phyloP scores from a whole-genome alignment of 768 basidiomycete genomes.

The Naganishia vaughanmartiniae region DNA sequence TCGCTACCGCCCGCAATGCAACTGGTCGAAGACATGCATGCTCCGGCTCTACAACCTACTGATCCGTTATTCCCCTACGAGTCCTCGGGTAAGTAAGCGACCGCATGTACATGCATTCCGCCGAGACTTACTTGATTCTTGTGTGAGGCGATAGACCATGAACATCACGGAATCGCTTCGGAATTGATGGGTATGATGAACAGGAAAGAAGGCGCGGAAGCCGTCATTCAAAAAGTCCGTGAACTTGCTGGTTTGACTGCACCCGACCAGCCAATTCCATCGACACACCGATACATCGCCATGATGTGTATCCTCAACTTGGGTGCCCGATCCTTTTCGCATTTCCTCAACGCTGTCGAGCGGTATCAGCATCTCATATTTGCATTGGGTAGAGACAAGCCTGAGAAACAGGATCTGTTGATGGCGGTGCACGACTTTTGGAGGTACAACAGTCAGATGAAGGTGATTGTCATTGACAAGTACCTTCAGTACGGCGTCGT shows the following conservation, averaged over 20 bases:
- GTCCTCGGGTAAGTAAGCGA: slow-evolving; percentile 19
- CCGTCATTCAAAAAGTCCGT: slow-evolving; percentile 73
- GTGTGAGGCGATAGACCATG: slow-evolving; percentile 59
- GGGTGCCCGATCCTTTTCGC: slow-evolving; percentile 93
- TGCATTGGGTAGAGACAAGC: slow-evolving; percentile 61
- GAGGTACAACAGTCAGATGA: slow-evolving; percentile 78
- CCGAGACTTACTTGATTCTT: not conserved
- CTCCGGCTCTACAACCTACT: slow-evolving; percentile 18
- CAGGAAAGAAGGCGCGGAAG: slow-evolving; percentile 62
- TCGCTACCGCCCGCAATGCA: slow-evolving; percentile 69
- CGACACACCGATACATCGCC: slow-evolving; percentile 70
- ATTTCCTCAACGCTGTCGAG: slow-evolving; percentile 95
- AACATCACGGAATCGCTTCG: slow-evolving; percentile 75
- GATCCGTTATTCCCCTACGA: slow-evolving; percentile 27
- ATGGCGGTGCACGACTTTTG: slow-evolving; percentile 73
- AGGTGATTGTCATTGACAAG: slow-evolving; percentile 92
- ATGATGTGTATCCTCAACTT: slow-evolving; percentile 85
- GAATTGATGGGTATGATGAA: slow-evolving; percentile 75
- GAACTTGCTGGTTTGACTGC: slow-evolving; percentile 64
- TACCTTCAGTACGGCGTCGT: slow-evolving; percentile 97
- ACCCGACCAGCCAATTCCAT: slow-evolving; percentile 64
- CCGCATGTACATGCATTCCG: not conserved
- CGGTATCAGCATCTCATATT: slow-evolving; percentile 66
- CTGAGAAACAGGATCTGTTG: slow-evolving; percentile 60
- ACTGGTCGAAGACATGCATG: slow-evolving; percentile 43